Conservation (phyloP, 768 basidiomycete genomes). For the Coprinopsis sp. region DNA sequence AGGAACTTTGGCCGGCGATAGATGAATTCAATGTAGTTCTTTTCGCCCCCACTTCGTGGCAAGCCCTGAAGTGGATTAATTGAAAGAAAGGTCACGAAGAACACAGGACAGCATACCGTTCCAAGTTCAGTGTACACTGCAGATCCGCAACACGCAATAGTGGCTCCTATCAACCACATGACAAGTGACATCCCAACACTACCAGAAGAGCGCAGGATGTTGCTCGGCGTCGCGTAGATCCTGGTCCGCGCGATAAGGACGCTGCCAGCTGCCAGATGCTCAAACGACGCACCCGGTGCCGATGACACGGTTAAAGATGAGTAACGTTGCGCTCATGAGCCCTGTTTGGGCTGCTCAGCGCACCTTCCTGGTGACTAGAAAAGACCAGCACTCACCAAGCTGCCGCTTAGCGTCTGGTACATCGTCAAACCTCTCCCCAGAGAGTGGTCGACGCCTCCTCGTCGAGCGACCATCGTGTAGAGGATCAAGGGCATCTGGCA, state of each 20-base stretch:
- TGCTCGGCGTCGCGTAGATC: slow-evolving; percentile 67
- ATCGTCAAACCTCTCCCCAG: background rate
- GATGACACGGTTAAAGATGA: slow-evolving; percentile 75
- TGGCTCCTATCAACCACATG: slow-evolving; percentile 68
- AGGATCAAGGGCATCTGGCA: too few relatives aligned
- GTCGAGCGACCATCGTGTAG: background rate
- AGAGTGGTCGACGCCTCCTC: background rate
- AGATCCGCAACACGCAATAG: slow-evolving; percentile 61
- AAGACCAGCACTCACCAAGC: background rate
- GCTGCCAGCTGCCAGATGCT: background rate
- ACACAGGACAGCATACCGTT: slow-evolving; percentile 37
- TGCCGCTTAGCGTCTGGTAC: background rate
- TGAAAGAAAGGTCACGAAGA: background rate
- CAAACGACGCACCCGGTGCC: slow-evolving; percentile 59
- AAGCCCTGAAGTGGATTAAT: slow-evolving; percentile 41
- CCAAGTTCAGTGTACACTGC: slow-evolving; percentile 74
- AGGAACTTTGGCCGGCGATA: slow-evolving; percentile 59
- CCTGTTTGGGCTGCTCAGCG: too few relatives aligned
- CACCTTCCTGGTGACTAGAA: too few relatives aligned
- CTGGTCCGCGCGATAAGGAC: slow-evolving; percentile 25
- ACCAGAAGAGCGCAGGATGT: slow-evolving; percentile 61
- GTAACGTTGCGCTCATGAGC: slow-evolving; percentile 50
- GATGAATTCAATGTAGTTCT: slow-evolving; percentile 72
- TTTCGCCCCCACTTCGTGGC: slow-evolving; percentile 70
- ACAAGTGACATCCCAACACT: slow-evolving; percentile 64